Conservation (phyloP, 768 basidiomycete species). For the Butyriboletus loyo region DNA sequence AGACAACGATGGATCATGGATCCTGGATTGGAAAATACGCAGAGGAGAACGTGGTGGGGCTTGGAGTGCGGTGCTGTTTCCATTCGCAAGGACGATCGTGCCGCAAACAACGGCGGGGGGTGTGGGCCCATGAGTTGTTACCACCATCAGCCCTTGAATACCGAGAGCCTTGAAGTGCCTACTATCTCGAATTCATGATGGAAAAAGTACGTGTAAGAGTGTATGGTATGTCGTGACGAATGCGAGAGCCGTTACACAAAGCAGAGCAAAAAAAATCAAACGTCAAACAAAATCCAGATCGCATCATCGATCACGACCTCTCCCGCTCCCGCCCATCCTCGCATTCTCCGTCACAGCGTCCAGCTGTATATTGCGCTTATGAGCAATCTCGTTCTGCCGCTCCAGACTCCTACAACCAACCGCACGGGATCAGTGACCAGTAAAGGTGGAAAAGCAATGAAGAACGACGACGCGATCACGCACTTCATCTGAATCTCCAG, state of each 20-base stretch:
- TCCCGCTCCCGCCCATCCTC: conserved; percentile 14
- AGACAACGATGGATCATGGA: conserved; percentile 73
- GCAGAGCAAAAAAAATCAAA: conserved; percentile 4
- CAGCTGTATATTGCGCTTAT: conserved; percentile 54
- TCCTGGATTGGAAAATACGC: conserved; percentile 66
- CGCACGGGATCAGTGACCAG: neutral
- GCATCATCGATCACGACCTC: conserved; percentile 20
- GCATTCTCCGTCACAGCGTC: conserved; percentile 31
- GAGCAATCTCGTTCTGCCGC: conserved; percentile 74
- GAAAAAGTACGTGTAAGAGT: conserved; percentile 6
- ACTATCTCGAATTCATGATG: neutral
- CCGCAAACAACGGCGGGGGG: no score
- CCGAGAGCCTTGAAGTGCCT: neutral
- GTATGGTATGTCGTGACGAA: conserved; percentile 18
- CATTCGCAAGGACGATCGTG: conserved; percentile 72
- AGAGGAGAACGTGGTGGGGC: conserved; percentile 53
- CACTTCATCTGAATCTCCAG: conserved; percentile 73
- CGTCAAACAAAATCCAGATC: neutral
- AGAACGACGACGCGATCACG: conserved; percentile 38
- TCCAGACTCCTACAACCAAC: conserved; percentile 57
- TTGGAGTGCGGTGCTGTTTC: conserved; percentile 68
- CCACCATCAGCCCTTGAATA: no score
- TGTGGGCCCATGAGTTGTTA: no score
- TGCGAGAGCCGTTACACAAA: conserved; percentile 6
- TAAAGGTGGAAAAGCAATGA: neutral